phyloP scores from a whole-genome alignment of 192 early-diverging fungal genomes.

The Phycomyces nitens region DNA sequence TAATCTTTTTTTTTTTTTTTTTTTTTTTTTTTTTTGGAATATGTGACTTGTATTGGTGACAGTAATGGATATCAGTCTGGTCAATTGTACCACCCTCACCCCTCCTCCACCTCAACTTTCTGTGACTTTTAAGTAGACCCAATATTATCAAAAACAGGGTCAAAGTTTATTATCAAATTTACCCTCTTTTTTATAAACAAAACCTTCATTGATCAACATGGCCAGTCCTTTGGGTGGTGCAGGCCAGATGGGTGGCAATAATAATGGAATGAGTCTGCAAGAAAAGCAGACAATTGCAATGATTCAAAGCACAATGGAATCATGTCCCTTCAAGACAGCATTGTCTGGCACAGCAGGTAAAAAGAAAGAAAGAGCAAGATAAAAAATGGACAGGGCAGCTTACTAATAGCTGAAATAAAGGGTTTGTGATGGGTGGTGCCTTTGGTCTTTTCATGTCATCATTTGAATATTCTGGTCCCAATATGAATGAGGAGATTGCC shows the following conservation, averaged over 20 bases:
- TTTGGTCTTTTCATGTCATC: constrained; percentile 93
- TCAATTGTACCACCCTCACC: too few relatives aligned
- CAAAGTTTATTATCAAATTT: neutral
- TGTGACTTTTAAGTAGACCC: too few relatives aligned
- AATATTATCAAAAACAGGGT: too few relatives aligned
- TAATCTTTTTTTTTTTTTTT: too few relatives aligned
- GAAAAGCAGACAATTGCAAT: constrained; percentile 28
- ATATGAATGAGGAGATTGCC: constrained; percentile 57
- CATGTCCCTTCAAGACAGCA: constrained; percentile 69
- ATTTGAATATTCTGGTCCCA: constrained; percentile 81
- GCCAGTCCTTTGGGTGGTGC: constrained; percentile 11
- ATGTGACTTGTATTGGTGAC: too few relatives aligned
- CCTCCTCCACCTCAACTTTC: too few relatives aligned
- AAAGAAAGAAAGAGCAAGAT: neutral
- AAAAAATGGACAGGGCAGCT: too few relatives aligned
- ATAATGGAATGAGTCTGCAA: constrained; percentile 14
- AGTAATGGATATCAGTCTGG: too few relatives aligned
- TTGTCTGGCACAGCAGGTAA: constrained; percentile 70
- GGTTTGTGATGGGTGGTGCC: constrained; percentile 84
- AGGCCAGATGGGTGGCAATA: constrained; percentile 9
- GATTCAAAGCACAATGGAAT: constrained; percentile 49
- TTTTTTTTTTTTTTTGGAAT: too few relatives aligned
- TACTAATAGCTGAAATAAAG: constrained; percentile 28
- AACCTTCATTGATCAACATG: constrained; percentile 10
- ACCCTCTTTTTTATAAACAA: neutral